A percentile compares a stretch with the other conserved stretches of the same genome.
Evolutionary conservation across 164 flowering plant genomes (phyloP).

Genomic region (Sedum album): DNA sequence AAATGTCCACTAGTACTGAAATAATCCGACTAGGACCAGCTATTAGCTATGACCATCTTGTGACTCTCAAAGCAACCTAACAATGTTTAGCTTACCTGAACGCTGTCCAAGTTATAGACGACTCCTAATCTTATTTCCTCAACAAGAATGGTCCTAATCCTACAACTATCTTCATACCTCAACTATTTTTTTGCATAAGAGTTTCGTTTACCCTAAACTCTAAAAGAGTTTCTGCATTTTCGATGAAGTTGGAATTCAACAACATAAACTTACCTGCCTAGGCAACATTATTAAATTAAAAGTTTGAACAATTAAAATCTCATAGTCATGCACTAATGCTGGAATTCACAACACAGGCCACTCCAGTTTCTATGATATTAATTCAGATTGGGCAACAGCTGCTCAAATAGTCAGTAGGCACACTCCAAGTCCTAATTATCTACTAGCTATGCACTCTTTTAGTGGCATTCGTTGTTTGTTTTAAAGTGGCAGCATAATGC

Average conservation of each 20-base stretch:
- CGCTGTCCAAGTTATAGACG: too few species aligned
- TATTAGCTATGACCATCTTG: conserved; percentile 3
- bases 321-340: neutral
- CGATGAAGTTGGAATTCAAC: neutral
- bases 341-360: neutral
- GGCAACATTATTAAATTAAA: neutral
- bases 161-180: neutral
- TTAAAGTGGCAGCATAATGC: neutral
- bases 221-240: neutral
- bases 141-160: neutral
- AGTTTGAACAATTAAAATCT: neutral
- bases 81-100: neutral
- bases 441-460: neutral
- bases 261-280: neutral
- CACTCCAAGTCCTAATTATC: neutral
- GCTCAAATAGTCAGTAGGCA: neutral
- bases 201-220: too few species aligned
- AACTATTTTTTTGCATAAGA: neutral
- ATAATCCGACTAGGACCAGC: conserved; percentile 2
- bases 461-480: neutral
- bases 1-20: neutral
- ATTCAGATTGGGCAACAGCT: neutral
- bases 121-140: too few species aligned
- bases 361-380: neutral
- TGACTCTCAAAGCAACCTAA: neutral